Evolutionary conservation across 139 green algal genomes (phyloP).

Genomic region (Mesostigma viride): DNA sequence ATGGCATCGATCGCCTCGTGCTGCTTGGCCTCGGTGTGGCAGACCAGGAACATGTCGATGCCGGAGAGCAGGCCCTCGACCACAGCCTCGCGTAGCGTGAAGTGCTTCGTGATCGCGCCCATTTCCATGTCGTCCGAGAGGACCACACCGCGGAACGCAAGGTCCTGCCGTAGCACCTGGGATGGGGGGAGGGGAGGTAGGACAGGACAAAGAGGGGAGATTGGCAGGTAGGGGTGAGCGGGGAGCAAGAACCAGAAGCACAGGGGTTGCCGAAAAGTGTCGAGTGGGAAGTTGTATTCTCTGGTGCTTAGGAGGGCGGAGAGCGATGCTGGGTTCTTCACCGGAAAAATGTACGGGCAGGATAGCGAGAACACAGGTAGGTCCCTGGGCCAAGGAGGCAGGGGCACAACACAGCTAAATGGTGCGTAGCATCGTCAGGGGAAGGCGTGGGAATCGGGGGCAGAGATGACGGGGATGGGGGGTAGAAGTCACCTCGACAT

Average conservation of each 20-base stretch:
- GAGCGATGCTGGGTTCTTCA: no score
- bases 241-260: no score
- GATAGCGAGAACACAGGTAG: not conserved
- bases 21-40: constrained; percentile 34
- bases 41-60: constrained; percentile 39
- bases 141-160: constrained; percentile 37
- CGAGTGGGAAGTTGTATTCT: no score
- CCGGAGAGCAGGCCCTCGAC: constrained; percentile 26
- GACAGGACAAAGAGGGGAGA: constrained; percentile 3
- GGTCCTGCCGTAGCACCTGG: constrained; percentile 15
- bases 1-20: constrained; percentile 34
- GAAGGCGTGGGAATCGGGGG: no score
- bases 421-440: no score
- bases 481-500: no score
- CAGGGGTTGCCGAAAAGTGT: no score
- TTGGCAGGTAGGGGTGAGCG: no score
- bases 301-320: no score
- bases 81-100: constrained; percentile 14
- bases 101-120: constrained; percentile 38
- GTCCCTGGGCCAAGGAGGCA: no score
- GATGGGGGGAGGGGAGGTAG: not conserved
- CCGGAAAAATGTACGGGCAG: not conserved
- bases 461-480: no score
- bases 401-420: no score
- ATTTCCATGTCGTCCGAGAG: constrained; percentile 46